Conservation (phyloP, 495 filamentous ascomycete species). For the Penicillium parvum region DNA sequence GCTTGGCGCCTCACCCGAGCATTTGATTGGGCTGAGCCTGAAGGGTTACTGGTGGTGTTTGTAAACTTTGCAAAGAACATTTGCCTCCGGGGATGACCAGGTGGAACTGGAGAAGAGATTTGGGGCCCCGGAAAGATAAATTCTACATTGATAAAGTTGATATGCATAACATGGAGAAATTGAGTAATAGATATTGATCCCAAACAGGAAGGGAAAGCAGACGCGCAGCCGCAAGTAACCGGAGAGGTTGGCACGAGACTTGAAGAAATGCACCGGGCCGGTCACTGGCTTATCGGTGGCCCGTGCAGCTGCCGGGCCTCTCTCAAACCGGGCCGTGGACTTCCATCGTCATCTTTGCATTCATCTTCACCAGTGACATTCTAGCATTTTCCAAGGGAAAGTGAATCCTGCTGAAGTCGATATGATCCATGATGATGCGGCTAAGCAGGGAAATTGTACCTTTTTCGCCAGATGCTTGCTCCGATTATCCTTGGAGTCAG, state of each 20-base stretch:
- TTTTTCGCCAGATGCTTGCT: no score
- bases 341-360: conserved; percentile 1
- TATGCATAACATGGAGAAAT: no score
- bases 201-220: neutral
- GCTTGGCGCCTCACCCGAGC: neutral
- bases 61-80: neutral
- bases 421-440: no score
- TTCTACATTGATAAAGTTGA: neutral
- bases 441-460: no score
- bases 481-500: neutral
- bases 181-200: conserved; percentile 7
- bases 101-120: conserved; percentile 3
- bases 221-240: neutral
- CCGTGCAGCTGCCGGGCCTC: neutral
- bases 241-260: neutral
- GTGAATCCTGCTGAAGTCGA: neutral
- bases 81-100: neutral
- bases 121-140: no score
- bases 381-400: neutral
- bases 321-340: conserved; percentile 15
- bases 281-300: conserved; percentile 12
- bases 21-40: no score
- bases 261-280: conserved; percentile 10
- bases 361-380: neutral
- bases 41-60: no score